Evolutionary conservation across 2,329 filamentous ascomycete species (phyloP).

Genomic region (Pseudogymnoascus sp.): DNA sequence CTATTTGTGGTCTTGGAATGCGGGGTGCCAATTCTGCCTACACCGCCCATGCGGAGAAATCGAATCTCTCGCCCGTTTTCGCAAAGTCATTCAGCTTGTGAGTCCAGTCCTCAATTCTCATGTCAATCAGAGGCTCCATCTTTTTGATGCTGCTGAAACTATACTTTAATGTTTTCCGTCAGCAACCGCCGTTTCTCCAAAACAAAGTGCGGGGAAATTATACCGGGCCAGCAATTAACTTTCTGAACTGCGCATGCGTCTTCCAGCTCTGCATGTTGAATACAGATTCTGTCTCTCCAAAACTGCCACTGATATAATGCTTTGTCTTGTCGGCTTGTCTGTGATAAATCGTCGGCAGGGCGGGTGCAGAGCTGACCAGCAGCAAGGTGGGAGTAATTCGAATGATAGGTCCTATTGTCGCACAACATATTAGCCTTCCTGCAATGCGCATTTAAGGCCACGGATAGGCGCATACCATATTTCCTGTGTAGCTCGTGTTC

Average conservation of each 20-base stretch:
- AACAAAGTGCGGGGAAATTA: slow-evolving; percentile 16
- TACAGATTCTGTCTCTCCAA: slow-evolving; percentile 44
- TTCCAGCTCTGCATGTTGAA: slow-evolving; percentile 49
- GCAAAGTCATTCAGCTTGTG: slow-evolving; percentile 40
- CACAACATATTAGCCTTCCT: not conserved
- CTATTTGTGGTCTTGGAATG: not conserved
- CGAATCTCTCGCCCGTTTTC: slow-evolving; percentile 36
- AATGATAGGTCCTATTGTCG: slow-evolving; percentile 38
- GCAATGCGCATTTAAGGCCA: not conserved
- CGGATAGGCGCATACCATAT: slow-evolving; percentile 33
- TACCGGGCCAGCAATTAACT: slow-evolving; percentile 41
- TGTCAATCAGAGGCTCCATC: slow-evolving; percentile 49
- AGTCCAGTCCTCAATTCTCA: slow-evolving; percentile 42
- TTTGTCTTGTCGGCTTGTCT: slow-evolving; percentile 47
- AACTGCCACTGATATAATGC: slow-evolving; percentile 49
- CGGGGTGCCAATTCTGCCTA: slow-evolving; percentile 20
- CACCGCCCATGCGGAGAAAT: slow-evolving; percentile 48
- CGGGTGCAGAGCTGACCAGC: slow-evolving; percentile 42
- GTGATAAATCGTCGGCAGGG: slow-evolving; percentile 47
- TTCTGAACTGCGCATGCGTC: slow-evolving; percentile 43
- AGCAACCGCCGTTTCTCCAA: slow-evolving; percentile 12
- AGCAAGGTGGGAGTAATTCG: slow-evolving; percentile 45
- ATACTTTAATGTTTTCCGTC: slow-evolving; percentile 27
- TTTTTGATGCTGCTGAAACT: slow-evolving; percentile 47
- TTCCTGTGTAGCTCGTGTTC: slow-evolving; percentile 36